Evolutionary conservation across 352 stramenopile species (phyloP).

Genomic region (Phytophthora boehmeriae): DNA sequence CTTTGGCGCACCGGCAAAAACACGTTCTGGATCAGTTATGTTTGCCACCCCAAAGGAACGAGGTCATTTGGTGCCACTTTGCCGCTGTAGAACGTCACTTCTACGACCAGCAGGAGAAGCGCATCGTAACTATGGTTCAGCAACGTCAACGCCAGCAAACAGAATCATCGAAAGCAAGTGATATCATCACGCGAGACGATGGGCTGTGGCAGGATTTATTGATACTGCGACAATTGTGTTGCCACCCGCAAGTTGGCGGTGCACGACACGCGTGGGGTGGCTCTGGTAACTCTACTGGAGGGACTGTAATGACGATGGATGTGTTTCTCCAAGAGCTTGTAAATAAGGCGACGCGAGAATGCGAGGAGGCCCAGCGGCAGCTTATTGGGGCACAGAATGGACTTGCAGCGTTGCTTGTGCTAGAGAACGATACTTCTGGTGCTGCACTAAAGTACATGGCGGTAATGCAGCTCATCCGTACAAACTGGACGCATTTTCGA

Average conservation of each 20-base stretch:
- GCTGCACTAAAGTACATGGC: slow-evolving; percentile 66
- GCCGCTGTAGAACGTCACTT: slow-evolving; percentile 80
- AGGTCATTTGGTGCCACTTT: slow-evolving; percentile 72
- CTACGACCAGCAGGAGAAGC: slow-evolving; percentile 72
- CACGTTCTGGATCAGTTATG: slow-evolving; percentile 72
- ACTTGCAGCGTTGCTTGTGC: slow-evolving; percentile 52
- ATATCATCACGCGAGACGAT: slow-evolving; percentile 45
- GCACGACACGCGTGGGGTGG: slow-evolving; percentile 25
- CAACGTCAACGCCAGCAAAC: slow-evolving; percentile 27
- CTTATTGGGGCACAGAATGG: slow-evolving; percentile 80
- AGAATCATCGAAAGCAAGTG: slow-evolving; percentile 6
- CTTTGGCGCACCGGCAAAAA: slow-evolving; percentile 85
- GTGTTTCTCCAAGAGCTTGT: slow-evolving; percentile 78
- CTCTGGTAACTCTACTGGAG: slow-evolving; percentile 11
- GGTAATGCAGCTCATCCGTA: slow-evolving; percentile 45
- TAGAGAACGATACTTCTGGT: slow-evolving; percentile 31
- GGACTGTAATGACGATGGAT: slow-evolving; percentile 76
- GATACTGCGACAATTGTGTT: slow-evolving; percentile 90
- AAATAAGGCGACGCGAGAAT: slow-evolving; percentile 68
- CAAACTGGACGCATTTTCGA: slow-evolving; percentile 67
- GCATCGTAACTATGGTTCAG: slow-evolving; percentile 48
- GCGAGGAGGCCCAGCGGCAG: slow-evolving; percentile 83
- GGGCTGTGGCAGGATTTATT: slow-evolving; percentile 75
- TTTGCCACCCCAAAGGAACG: slow-evolving; percentile 58
- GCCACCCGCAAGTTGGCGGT: slow-evolving; percentile 89